Evolutionary conservation across 495 filamentous ascomycete genomes (phyloP).

Genomic region (Rhizodiscina lignyota): DNA sequence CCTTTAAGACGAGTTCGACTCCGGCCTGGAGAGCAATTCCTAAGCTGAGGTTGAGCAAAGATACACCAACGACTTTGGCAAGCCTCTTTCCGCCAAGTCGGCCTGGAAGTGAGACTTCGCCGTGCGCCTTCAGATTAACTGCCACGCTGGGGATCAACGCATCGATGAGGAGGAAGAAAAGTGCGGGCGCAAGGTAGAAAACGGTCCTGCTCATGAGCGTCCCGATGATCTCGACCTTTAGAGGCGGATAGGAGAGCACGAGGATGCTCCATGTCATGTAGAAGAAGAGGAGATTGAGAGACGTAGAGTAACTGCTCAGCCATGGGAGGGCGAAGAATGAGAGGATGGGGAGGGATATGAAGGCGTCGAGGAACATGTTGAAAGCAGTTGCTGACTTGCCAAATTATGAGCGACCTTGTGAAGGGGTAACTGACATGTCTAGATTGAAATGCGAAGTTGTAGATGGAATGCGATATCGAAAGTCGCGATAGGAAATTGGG

Average conservation of each 20-base stretch:
- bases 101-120: constrained; percentile 40
- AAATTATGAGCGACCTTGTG: background rate
- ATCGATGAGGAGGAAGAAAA: constrained; percentile 62
- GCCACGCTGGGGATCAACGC: constrained; percentile 47
- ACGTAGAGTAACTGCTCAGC: constrained; percentile 47
- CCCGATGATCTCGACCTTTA: constrained; percentile 60
- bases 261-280: constrained; percentile 81
- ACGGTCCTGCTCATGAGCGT: constrained; percentile 48
- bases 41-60: constrained; percentile 49
- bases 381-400: background rate
- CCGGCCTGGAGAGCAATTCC: constrained; percentile 21
- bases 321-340: constrained; percentile 43
- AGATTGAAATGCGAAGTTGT: background rate
- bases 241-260: constrained; percentile 54
- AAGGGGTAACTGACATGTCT: background rate
- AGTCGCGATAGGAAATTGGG: background rate
- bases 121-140: constrained; percentile 50
- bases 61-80: constrained; percentile 29
- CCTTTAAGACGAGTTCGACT: constrained; percentile 34
- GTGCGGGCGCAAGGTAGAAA: constrained; percentile 58
- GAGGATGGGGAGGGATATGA: constrained; percentile 56
- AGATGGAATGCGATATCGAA: background rate
- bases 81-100: constrained; percentile 14
- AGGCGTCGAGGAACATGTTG: constrained; percentile 30
- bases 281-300: constrained; percentile 76